Evolutionary conservation across 2,329 filamentous ascomycete species (phyloP).

Genomic region (Aspergillus fijiensis): DNA sequence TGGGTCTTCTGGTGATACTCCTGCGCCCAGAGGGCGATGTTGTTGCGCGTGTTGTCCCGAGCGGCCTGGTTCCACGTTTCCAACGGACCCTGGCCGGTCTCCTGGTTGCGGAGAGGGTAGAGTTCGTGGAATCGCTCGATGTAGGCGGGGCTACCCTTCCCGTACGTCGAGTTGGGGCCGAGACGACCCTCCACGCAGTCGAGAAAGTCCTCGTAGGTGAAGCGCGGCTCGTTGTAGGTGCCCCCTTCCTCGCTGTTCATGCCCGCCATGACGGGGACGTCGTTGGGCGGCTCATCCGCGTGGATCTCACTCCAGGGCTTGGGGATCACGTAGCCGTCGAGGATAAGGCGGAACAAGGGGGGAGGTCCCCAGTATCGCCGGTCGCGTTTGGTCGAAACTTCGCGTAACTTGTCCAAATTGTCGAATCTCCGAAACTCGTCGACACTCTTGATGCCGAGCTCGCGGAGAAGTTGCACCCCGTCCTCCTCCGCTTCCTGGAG

Average conservation of each 20-base stretch:
- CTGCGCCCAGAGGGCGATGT: not conserved
- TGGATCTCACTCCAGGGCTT: not conserved
- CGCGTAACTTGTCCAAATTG: not conserved
- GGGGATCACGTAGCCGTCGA: not conserved
- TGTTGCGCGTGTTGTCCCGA: not conserved
- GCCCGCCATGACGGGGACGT: too few relatives aligned
- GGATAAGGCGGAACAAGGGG: not conserved
- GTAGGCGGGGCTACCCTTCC: too few relatives aligned
- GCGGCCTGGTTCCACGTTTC: too few relatives aligned
- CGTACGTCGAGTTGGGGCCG: too few relatives aligned
- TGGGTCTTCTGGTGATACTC: not conserved
- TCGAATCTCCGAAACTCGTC: not conserved
- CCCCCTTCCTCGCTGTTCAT: too few relatives aligned
- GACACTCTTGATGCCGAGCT: not conserved
- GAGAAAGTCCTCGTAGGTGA: slow-evolving; percentile 12
- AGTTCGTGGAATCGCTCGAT: too few relatives aligned
- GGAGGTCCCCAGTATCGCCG: not conserved
- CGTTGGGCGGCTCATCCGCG: too few relatives aligned
- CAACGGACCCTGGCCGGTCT: too few relatives aligned
- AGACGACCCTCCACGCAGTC: too few relatives aligned
- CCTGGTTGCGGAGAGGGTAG: too few relatives aligned
- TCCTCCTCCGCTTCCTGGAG: not conserved
- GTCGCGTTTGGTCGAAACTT: not conserved
- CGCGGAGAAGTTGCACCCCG: not conserved
- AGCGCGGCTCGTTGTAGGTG: not conserved